Evolutionary conservation across 495 filamentous ascomycete genomes (phyloP), one percentile per base, ranked within the genome.

Genomic region (Penicillium dipodomyicola): DNA sequence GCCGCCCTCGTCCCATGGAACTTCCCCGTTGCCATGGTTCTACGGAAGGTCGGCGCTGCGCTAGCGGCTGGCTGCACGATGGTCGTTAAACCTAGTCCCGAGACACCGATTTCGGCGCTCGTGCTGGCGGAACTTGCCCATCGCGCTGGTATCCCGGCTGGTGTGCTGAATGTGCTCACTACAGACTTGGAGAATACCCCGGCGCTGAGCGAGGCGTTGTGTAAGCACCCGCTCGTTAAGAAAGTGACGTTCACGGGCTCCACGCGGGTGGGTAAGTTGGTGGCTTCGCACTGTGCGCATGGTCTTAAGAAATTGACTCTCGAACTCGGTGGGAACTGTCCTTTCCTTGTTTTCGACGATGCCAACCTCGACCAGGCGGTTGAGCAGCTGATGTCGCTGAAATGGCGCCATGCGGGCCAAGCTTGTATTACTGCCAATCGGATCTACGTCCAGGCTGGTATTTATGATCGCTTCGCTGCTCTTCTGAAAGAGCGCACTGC

Each of bases 171-270:
- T 58, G 69, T 85, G 32, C 61, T 85, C 35, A 84, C 82, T 0
- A 78, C 74, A 0, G 81, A 82, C 45, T 62, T 89, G 23, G 76
- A 81, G 14, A 88, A 88, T 50, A 89, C 86, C 0, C 82, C 84
- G 10, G 59, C 80, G 2, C 74, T 90, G 45, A 86, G 84, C 55
- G 80, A 84, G 60, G 80, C 85, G 4, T 76, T 91, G 30, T 89
- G 86, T 60, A 78, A 80, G 32, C 85, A 87, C 48, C 76, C 79
- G 4, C 74, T 80, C 5, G 81, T 91, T 5, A 83, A 84, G 67
- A 90, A 91, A 63, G 81, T 91, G 45, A 85, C 86, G 1, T 91
- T 91, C 68, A 91, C 87, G 4, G 87, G 87, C 43, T 85, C 81
- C 30, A 87, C 84, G 0, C 62, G 78, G n/a, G 79, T 87, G 4